Percentiles rank a stretch among this genome's conserved stretches.
Evolutionary conservation across 2,329 filamentous ascomycete species (phyloP).

Genomic region (Epichloe festucae): DNA sequence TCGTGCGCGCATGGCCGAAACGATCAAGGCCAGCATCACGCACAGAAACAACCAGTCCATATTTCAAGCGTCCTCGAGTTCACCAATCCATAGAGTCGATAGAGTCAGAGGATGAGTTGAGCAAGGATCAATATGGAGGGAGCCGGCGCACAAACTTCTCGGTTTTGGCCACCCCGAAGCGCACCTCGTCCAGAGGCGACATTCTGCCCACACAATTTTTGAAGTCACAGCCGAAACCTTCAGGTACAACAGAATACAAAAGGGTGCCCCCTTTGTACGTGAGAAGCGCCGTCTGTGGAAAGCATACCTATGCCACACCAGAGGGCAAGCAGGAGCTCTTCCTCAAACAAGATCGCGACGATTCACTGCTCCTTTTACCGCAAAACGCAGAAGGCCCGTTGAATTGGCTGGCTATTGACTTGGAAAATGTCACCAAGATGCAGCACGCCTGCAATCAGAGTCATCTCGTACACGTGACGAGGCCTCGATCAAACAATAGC

Average conservation of each 20-base stretch:
- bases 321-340: neutral
- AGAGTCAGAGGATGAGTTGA: constrained; percentile 21
- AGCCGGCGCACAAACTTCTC: constrained; percentile 8
- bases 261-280: constrained; percentile 5
- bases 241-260: neutral
- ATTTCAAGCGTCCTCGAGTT: constrained; percentile 9
- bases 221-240: neutral
- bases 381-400: neutral
- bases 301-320: constrained; percentile 2
- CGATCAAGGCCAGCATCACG: constrained; percentile 2
- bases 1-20: constrained; percentile 4
- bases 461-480: constrained; percentile 11
- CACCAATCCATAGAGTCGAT: constrained; percentile 6
- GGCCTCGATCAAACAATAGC: constrained; percentile 7
- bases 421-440: constrained; percentile 1
- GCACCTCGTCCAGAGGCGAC: constrained; percentile 12
- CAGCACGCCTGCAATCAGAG: constrained; percentile 9
- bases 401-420: constrained; percentile 7
- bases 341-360: constrained; percentile 1
- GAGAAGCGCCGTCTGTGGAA: constrained; percentile 14
- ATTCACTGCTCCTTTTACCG: neutral
- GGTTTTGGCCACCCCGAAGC: neutral
- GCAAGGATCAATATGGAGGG: constrained; percentile 4
- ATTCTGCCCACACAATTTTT: constrained; percentile 14
- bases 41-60: constrained; percentile 4